These are phyloP conservation scores for Phytophthora pinifolia DNA, from an alignment of 352 stramenopile species.

Conservation along the genomic window DNA sequence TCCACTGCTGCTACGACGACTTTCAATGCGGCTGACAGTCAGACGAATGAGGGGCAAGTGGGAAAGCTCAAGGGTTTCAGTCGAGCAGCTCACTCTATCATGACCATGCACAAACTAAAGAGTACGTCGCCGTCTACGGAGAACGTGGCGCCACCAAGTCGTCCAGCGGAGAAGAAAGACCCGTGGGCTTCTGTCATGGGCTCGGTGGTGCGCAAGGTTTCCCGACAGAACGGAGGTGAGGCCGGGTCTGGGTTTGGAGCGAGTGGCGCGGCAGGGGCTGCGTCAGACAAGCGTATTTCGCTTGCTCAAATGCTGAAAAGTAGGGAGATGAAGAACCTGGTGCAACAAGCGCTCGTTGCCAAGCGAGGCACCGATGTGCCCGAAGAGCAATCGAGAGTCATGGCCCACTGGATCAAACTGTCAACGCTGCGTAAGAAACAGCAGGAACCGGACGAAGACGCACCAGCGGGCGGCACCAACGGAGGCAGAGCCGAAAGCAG, in stretches of 20 bases:
- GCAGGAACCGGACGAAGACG: slow-evolving; percentile 16
- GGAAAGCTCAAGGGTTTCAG: slow-evolving; percentile 24
- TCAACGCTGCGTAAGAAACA: slow-evolving; percentile 38
- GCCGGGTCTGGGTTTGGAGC: background rate
- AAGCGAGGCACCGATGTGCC: slow-evolving; percentile 4
- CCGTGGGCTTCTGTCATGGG: slow-evolving; percentile 36
- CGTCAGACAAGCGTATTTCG: slow-evolving; percentile 31
- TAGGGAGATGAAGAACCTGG: slow-evolving; percentile 59
- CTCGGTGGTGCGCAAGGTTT: slow-evolving; percentile 24
- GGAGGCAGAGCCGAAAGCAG: background rate
- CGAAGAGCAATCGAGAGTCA: slow-evolving; percentile 50
- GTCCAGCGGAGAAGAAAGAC: slow-evolving; percentile 14
- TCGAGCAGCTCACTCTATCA: slow-evolving; percentile 39
- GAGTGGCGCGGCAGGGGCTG: background rate
- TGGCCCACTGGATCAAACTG: slow-evolving; percentile 61
- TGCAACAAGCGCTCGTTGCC: slow-evolving; percentile 48
- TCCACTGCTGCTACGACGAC: background rate
- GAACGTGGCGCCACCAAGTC: background rate
- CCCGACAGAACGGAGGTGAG: background rate
- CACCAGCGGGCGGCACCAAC: background rate
- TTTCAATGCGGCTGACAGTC: background rate
- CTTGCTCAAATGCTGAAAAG: slow-evolving; percentile 56
- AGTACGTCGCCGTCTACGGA: background rate
- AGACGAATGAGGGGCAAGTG: background rate
- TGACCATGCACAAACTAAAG: slow-evolving; percentile 25